phyloP scores from a whole-genome alignment of 1,284 basidiomycete genomes.

The Porogramme epimiltina region DNA sequence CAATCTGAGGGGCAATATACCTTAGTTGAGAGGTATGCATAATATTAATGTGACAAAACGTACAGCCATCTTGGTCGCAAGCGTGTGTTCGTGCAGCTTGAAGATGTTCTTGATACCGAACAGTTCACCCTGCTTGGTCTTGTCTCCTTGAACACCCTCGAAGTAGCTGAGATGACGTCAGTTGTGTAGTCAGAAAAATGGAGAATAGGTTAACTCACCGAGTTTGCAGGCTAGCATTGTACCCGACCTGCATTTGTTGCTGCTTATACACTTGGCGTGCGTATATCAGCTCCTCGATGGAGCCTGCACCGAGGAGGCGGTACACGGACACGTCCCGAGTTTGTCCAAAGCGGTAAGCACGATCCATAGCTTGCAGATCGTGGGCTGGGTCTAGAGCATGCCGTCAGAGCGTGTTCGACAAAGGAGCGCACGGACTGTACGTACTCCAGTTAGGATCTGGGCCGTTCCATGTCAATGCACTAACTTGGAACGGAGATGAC shows the following conservation, averaged over 20 bases:
- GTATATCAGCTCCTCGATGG: slow-evolving; percentile 85
- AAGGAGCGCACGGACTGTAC: neutral
- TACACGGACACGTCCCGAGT: slow-evolving; percentile 85
- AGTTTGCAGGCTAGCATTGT: slow-evolving; percentile 79
- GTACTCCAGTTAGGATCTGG: slow-evolving; percentile 87
- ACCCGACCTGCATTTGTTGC: slow-evolving; percentile 87
- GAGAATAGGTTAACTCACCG: slow-evolving; percentile 41
- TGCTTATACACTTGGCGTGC: slow-evolving; percentile 88
- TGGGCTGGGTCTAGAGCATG: slow-evolving; percentile 71
- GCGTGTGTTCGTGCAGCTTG: slow-evolving; percentile 69
- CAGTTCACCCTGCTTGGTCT: slow-evolving; percentile 72
- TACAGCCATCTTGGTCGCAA: slow-evolving; percentile 77
- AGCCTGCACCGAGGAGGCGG: slow-evolving; percentile 83
- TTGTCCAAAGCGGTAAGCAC: slow-evolving; percentile 89
- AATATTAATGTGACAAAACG: slow-evolving; percentile 26
- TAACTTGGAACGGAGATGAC: neutral
- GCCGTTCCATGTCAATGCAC: neutral
- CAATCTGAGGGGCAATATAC: slow-evolving; percentile 64
- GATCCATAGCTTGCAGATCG: slow-evolving; percentile 87
- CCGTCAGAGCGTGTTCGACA: neutral
- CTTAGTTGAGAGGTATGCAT: neutral
- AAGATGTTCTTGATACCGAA: slow-evolving; percentile 86
- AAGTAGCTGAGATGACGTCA: slow-evolving; percentile 76
- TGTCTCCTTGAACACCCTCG: slow-evolving; percentile 79
- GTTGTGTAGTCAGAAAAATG: too few species aligned